Percentiles rank a stretch among this genome's conserved stretches.
These are phyloP conservation scores for Boechera stricta DNA, from an alignment of 345 rosid genomes.

Conservation along the genomic window DNA sequence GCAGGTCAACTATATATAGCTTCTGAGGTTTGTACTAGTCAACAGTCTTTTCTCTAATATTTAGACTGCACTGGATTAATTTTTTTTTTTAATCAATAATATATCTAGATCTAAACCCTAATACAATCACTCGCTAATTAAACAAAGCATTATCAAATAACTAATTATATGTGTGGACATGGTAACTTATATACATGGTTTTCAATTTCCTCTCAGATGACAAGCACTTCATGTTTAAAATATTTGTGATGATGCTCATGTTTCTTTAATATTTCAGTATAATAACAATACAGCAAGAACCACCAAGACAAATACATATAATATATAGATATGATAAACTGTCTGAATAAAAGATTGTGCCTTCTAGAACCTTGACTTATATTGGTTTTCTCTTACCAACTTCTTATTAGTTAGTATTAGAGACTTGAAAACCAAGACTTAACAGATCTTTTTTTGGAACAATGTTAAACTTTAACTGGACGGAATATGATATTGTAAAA, in stretches of 20 bases:
- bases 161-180: not conserved
- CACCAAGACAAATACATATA: slow-evolving; percentile 1
- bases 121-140: slow-evolving; percentile 23
- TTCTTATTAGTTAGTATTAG: not conserved
- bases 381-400: slow-evolving; percentile 40
- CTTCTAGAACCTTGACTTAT: slow-evolving; percentile 41
- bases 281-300: slow-evolving; percentile 35
- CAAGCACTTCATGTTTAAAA: slow-evolving; percentile 27
- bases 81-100: not conserved
- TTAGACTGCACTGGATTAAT: slow-evolving; percentile 20
- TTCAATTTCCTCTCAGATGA: slow-evolving; percentile 8
- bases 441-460: not conserved
- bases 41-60: slow-evolving; percentile 31
- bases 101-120: slow-evolving; percentile 24
- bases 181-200: slow-evolving; percentile 8
- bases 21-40: slow-evolving; percentile 31
- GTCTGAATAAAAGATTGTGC: slow-evolving; percentile 18
- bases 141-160: slow-evolving; percentile 11
- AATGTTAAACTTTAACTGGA: not conserved
- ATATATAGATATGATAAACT: not conserved
- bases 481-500: too few species aligned
- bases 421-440: slow-evolving; percentile 38
- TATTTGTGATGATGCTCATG: slow-evolving; percentile 28
- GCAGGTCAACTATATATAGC: slow-evolving; percentile 40
- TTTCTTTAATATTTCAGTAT: slow-evolving; percentile 24